These are phyloP conservation scores for Hordeum marinum DNA, from an alignment of 176 grass and related monocot genomes.

Conservation along the genomic window DNA sequence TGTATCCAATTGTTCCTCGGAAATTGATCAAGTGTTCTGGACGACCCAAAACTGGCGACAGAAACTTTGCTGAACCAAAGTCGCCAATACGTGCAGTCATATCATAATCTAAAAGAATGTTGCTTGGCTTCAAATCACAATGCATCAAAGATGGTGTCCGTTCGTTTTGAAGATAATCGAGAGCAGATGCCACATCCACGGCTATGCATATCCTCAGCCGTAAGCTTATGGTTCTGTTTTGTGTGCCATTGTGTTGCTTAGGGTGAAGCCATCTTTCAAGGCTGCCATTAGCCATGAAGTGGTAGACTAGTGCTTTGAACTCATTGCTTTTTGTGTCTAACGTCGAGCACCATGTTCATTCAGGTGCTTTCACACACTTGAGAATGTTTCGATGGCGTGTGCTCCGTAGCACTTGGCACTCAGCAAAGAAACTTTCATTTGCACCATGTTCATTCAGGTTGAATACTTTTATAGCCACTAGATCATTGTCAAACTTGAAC, in stretches of 20 bases:
- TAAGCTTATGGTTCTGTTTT: not conserved
- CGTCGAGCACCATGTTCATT: constrained; percentile 20
- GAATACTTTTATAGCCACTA: constrained; percentile 27
- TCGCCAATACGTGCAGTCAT: constrained; percentile 9
- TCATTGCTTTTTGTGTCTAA: not conserved
- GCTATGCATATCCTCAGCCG: not conserved
- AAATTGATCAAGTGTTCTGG: constrained; percentile 10
- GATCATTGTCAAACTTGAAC: not conserved
- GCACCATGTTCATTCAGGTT: not conserved
- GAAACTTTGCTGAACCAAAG: not conserved
- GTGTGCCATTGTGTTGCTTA: not conserved
- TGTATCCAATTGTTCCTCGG: too few relatives aligned
- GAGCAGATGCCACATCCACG: constrained; percentile 26
- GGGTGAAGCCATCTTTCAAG: constrained; percentile 20
- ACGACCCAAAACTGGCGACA: not conserved
- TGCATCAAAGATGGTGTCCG: not conserved
- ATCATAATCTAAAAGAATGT: constrained; percentile 11
- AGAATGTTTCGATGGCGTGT: constrained; percentile 15
- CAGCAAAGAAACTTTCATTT: not conserved
- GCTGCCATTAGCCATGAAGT: constrained; percentile 35
- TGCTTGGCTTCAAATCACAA: constrained; percentile 17
- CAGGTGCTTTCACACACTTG: not conserved
- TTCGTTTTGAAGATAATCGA: constrained; percentile 23
- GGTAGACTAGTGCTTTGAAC: constrained; percentile 18
- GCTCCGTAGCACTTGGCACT: constrained; percentile 17